Conservation (phyloP, 192 early-diverging fungal species). For the Coemansia sp. region DNA sequence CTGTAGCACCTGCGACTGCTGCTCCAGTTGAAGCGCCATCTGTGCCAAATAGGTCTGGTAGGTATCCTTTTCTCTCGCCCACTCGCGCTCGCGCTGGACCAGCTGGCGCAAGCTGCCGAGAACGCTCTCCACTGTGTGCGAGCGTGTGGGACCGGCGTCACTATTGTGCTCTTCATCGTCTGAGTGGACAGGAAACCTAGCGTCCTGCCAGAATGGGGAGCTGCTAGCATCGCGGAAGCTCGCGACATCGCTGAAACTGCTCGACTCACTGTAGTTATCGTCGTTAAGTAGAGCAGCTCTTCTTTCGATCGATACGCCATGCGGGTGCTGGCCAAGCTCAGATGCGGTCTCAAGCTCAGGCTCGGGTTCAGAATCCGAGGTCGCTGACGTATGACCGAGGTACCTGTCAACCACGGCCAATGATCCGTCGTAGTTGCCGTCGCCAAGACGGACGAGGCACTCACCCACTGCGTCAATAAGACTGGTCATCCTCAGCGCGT, state of each 20-base stretch:
- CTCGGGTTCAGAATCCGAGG: constrained; percentile 3
- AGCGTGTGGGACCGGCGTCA: neutral
- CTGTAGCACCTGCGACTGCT: constrained; percentile 25
- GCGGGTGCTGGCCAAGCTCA: constrained; percentile 9
- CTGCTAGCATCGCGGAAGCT: constrained; percentile 52
- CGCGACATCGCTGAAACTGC: constrained; percentile 40
- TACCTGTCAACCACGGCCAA: constrained; percentile 28
- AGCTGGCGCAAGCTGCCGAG: constrained; percentile 34
- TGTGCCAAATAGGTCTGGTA: constrained; percentile 43
- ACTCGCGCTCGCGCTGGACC: constrained; percentile 40
- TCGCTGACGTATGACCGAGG: neutral
- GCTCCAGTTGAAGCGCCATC: constrained; percentile 45
- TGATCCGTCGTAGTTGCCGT: constrained; percentile 39
- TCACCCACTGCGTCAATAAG: constrained; percentile 40
- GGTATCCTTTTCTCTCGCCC: constrained; percentile 23
- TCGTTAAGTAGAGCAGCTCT: neutral
- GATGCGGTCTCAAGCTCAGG: neutral
- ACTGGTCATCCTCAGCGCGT: constrained; percentile 11
- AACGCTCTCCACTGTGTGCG: constrained; percentile 26
- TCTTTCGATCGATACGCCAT: neutral
- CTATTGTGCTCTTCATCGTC: neutral
- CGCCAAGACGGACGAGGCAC: constrained; percentile 36
- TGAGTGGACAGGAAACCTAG: neutral
- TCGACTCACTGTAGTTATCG: constrained; percentile 24
- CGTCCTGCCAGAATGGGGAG: constrained; percentile 39